phyloP scores from a whole-genome alignment of 164 flowering plant species.

The Saururus chinensis region DNA sequence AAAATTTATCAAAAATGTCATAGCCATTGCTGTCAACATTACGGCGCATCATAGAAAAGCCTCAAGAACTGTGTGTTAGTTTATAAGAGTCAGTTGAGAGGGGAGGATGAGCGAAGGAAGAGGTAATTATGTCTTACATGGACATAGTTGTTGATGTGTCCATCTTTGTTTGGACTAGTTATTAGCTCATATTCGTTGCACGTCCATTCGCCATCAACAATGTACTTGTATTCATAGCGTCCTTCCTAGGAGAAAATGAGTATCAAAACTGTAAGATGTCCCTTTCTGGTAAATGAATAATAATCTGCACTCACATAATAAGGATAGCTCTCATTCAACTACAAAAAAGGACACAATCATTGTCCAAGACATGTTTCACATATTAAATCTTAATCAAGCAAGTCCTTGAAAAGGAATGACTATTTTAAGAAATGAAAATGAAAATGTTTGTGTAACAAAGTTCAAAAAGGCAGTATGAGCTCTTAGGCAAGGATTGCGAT shows the following conservation, averaged over 20 bases:
- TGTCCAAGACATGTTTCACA: no score
- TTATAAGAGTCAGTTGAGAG: neutral
- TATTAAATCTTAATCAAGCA: no score
- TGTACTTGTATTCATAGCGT: constrained; percentile 80
- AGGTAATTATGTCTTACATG: constrained; percentile 30
- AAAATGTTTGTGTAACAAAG: no score
- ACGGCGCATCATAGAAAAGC: neutral
- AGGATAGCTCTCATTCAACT: neutral
- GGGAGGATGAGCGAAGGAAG: neutral
- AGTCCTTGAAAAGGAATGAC: no score
- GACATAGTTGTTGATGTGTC: constrained; percentile 86
- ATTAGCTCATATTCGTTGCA: constrained; percentile 43
- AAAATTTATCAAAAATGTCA: neutral
- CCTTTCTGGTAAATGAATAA: neutral
- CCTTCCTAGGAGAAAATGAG: constrained; percentile 56
- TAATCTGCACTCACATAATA: neutral
- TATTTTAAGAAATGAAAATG: no score
- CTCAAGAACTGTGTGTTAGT: neutral
- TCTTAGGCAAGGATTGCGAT: no score
- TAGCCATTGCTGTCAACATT: neutral
- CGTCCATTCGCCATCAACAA: constrained; percentile 77
- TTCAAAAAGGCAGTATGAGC: no score
- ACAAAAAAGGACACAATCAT: no score
- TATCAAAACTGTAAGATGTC: neutral
- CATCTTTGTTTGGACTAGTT: constrained; percentile 61